Evolutionary conservation across 208 protist species (phyloP).

Genomic region (Kentomonas sorsogonicus): DNA sequence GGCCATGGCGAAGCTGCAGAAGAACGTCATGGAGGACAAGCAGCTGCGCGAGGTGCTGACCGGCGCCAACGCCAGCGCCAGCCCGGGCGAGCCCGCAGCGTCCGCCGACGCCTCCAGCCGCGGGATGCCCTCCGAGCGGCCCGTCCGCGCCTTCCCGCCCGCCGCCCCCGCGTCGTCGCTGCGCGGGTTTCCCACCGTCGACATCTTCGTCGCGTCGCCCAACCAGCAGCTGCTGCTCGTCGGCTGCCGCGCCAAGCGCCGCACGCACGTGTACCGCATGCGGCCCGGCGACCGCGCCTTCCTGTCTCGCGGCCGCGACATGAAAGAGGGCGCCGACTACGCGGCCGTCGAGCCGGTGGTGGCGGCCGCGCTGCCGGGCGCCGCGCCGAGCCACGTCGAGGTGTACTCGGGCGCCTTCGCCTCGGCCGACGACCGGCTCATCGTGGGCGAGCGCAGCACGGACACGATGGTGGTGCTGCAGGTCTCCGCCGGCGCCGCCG

Average conservation of each 20-base stretch:
- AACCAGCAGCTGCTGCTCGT: slow-evolving; percentile 56
- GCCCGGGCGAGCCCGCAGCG: not conserved
- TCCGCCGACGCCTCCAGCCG: not conserved
- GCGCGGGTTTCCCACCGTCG: slow-evolving; percentile 51
- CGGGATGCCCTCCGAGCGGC: too few relatives aligned
- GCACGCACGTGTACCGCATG: slow-evolving; percentile 42
- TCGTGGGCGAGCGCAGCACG: slow-evolving; percentile 56
- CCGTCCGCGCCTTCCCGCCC: not conserved
- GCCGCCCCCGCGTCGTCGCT: slow-evolving; percentile 37
- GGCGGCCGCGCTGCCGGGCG: slow-evolving; percentile 24
- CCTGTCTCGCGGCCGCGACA: slow-evolving; percentile 45
- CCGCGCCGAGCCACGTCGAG: slow-evolving; percentile 33
- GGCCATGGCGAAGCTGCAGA: slow-evolving; percentile 8
- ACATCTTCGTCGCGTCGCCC: slow-evolving; percentile 57
- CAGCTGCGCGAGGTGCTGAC: not conserved
- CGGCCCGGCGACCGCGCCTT: slow-evolving; percentile 37
- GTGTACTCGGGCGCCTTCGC: slow-evolving; percentile 51
- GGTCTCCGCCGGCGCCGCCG: slow-evolving; percentile 28
- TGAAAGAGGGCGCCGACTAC: slow-evolving; percentile 45
- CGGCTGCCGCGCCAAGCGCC: slow-evolving; percentile 58
- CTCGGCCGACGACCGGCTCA: slow-evolving; percentile 37
- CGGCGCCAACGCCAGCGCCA: not conserved
- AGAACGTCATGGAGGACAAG: not conserved
- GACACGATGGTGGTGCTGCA: slow-evolving; percentile 60
- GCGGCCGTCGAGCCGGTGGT: slow-evolving; percentile 34